Evolutionary conservation across 1,139 yeast species (phyloP), one percentile per base, ranked within the genome.

Genomic region (Candida albicans): DNA sequence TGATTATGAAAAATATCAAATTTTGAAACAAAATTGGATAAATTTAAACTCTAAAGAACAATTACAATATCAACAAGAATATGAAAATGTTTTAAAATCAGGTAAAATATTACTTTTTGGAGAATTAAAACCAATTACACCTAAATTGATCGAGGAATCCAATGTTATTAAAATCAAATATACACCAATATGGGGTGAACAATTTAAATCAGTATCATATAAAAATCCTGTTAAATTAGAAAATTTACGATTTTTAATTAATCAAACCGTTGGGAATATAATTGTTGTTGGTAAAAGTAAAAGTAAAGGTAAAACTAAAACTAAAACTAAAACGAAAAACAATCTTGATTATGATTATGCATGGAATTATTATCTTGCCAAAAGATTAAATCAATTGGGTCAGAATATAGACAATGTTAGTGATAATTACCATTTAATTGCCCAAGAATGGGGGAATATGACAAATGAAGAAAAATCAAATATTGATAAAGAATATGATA

Each of bases 81-180:
- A 66, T 40, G 54, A 58, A 13, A 50, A 55, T 8, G 47, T 67
- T 12, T 47, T 66, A 37, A 50, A 51, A 30, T 48, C 47, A 29
- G 75, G 75, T 1, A 55, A 57, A 36, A 68, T 65, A 43, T 57
- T 68, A 24, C 51, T 57, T 40, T 51, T 50, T 32, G 76, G 76
- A 3, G 45, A 64, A 46, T 25, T 31, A 52, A 67, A 14, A 56
- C 65, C 22, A 47, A 55, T 18, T 46, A 55, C 3, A 61, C 52
- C 30, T 56, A 51, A 38, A 61, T 58, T 52, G 36, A 44, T 22
- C 9, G 12, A 6, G 27, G 24, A n/a, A 29, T 33, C 5, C 3
- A 24, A 30, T 8, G n/a, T 8, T 9, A 36, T 27, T 22, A 14
- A 32, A 18, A 35, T 38, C 11, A 14, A 14, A 31, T 35, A 34